A percentile compares a stretch with the other conserved stretches of the same genome.
phyloP scores from a whole-genome alignment of 177 flowering plant genomes.

The Vitis hybrid region DNA sequence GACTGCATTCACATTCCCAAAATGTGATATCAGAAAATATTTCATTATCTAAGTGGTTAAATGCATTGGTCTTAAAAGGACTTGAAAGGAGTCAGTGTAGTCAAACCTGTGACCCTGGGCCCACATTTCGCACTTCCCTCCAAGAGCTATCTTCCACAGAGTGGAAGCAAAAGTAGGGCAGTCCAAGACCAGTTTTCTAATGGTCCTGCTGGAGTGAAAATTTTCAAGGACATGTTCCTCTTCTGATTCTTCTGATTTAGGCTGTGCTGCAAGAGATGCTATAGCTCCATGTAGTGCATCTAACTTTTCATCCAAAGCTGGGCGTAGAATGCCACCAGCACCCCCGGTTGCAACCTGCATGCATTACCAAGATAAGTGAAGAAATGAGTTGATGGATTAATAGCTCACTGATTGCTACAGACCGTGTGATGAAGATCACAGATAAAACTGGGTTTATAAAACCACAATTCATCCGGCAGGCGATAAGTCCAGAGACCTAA shows the following conservation, averaged over 20 bases:
- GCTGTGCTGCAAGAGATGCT: constrained; percentile 62
- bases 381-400: not conserved
- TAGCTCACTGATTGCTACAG: not conserved
- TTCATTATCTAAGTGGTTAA: not conserved
- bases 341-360: constrained; percentile 85
- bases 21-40: constrained; percentile 6
- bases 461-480: too few species aligned
- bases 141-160: constrained; percentile 70
- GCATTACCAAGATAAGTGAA: not conserved
- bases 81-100: not conserved
- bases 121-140: constrained; percentile 72
- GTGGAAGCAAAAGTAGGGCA: constrained; percentile 73
- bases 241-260: constrained; percentile 54
- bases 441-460: too few species aligned
- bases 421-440: too few species aligned
- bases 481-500: too few species aligned
- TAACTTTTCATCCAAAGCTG: constrained; percentile 61
- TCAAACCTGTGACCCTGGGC: constrained; percentile 90
- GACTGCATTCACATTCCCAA: constrained; percentile 42
- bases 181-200: constrained; percentile 78
- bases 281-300: constrained; percentile 53
- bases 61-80: not conserved
- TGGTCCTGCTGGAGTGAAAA: constrained; percentile 89
- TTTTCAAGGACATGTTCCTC: constrained; percentile 84
- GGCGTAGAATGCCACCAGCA: constrained; percentile 59